A percentile compares a stretch with the other conserved stretches of the same genome.
Evolutionary conservation across 495 filamentous ascomycete species (phyloP).

Genomic region (Penicillium goetzii): DNA sequence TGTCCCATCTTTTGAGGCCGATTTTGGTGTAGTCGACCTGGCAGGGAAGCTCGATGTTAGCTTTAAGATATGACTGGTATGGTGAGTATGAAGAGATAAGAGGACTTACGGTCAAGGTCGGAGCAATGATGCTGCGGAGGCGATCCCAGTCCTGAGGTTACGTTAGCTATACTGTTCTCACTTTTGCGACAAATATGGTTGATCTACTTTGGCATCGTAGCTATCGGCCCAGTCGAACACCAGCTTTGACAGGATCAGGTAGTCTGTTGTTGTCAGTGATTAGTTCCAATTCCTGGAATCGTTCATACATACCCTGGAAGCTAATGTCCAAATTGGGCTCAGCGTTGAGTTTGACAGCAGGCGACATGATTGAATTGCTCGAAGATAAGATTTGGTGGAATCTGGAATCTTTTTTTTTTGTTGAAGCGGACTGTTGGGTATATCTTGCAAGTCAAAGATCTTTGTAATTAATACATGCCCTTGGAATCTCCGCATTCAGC

Average conservation of each 20-base stretch:
- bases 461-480: background rate
- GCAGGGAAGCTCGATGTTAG: conserved; percentile 8
- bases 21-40: conserved; percentile 75
- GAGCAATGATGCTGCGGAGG: conserved; percentile 71
- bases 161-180: background rate
- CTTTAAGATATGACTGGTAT: conserved; percentile 3
- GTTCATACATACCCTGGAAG: conserved; percentile 29
- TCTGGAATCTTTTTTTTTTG: background rate
- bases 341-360: conserved; percentile 27
- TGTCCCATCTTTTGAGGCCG: conserved; percentile 70
- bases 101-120: conserved; percentile 58
- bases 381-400: background rate
- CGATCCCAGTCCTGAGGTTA: conserved; percentile 65
- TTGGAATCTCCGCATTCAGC: conserved; percentile 15
- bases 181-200: background rate
- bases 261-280: conserved; percentile 24
- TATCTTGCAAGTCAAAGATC: conserved; percentile 7
- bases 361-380: conserved; percentile 25
- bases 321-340: conserved; percentile 37
- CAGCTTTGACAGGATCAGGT: conserved; percentile 31
- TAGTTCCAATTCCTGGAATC: background rate
- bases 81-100: background rate
- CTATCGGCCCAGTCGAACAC: conserved; percentile 79
- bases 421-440: conserved; percentile 1
- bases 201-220: conserved; percentile 67